Evolutionary conservation across 495 filamentous ascomycete species (phyloP), one percentile per base, ranked within the genome.

Genomic region (Aspergillus ostianus): DNA sequence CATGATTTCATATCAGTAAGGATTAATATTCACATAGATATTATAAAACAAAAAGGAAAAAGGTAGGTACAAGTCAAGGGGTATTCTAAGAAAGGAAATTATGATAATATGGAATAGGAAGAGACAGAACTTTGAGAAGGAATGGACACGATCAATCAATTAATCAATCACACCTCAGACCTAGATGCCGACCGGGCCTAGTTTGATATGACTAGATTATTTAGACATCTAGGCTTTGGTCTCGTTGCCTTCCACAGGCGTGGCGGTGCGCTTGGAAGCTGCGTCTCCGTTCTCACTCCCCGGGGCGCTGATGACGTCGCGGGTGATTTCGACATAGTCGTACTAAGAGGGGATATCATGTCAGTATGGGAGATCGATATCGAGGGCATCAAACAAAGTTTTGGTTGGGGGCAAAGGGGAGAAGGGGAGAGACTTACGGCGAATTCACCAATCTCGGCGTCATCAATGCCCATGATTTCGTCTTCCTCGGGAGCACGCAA

Each of bases 401-500:
- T 27, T 36, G 53, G 20, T 1, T 45, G 19, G 23, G 47, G 10
- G 0, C 56, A 7, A 47, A 8, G n/a, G 47, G 19, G 32, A 50
- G 12, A 41, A 19, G 53, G 5, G 46, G 50, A 20, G 45, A 55
- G 20, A 78, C 83, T 68, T 80, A 85, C 83, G 45, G 94, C 94
- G 74, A 97, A 98, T 79, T 98, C 93, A 70, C 93, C 93, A 70
- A 97, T 93, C 77, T 98, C 92, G 29, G 90, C 87, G 70, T 97
- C 93, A 69, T 98, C 93, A 60, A 97, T 93, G 64, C 93, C 93
- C 55, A 93, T 78, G 44, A 96, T 87, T 74, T 98, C 93, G 32
- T 91, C 88, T 59, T 95, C 90, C 69, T 96, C 90, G 18, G 77
- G 78, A 0, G 88, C 88, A 48, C 93, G 90, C 52, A 98, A 86